phyloP scores from a whole-genome alignment of 2,329 filamentous ascomycete species.

The Chaetomium sp. region DNA sequence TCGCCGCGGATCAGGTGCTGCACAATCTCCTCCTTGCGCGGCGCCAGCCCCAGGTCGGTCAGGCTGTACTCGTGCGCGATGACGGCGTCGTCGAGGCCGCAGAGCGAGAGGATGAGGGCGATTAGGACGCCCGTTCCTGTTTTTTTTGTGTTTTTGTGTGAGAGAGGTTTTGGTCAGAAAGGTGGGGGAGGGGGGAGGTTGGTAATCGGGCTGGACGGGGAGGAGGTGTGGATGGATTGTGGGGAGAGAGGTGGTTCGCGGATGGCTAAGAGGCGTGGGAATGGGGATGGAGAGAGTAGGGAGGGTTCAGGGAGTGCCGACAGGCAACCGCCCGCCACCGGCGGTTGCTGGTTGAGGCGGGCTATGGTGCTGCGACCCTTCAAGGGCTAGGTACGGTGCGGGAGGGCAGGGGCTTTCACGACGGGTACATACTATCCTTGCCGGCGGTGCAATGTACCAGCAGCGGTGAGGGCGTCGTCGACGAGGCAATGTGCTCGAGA shows the following conservation, averaged over 20 bases:
- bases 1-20: slow-evolving; percentile 53
- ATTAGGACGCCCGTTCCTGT: slow-evolving; percentile 65
- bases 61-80: slow-evolving; percentile 71
- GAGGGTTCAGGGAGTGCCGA: no score
- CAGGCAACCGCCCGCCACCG: no score
- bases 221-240: not conserved
- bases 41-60: slow-evolving; percentile 62
- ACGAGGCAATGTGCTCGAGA: slow-evolving; percentile 56
- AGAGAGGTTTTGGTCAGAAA: no score
- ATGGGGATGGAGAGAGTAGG: no score
- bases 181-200: no score
- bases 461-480: slow-evolving; percentile 47
- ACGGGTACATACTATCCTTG: slow-evolving; percentile 60
- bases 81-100: slow-evolving; percentile 59
- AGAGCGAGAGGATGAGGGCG: slow-evolving; percentile 65
- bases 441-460: slow-evolving; percentile 75
- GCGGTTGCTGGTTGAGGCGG: no score
- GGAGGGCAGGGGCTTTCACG: not conserved
- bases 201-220: not conserved
- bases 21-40: slow-evolving; percentile 56
- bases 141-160: no score
- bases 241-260: not conserved
- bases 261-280: no score
- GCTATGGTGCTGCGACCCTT: no score
- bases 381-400: no score